These are phyloP conservation scores for Saturnispora halmiae DNA, from an alignment of 805 yeast species.

Conservation along the genomic window DNA sequence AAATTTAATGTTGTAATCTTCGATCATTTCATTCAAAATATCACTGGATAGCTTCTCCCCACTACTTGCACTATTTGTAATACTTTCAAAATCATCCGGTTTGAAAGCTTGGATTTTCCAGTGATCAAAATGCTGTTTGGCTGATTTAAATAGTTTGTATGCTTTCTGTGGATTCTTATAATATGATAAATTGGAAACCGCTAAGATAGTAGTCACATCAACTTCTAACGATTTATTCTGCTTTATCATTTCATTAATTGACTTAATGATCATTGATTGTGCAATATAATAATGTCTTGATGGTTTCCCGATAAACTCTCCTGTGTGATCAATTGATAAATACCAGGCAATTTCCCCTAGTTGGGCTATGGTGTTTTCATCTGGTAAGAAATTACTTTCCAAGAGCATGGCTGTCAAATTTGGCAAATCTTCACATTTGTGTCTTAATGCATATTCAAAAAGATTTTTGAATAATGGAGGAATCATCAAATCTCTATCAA, in stretches of 20 bases:
- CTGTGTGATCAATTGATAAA: slow-evolving; percentile 24
- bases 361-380: slow-evolving; percentile 17
- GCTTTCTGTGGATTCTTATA: slow-evolving; percentile 20
- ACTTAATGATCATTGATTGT: slow-evolving; percentile 21
- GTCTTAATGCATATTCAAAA: slow-evolving; percentile 21
- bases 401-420: slow-evolving; percentile 17
- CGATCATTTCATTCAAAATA: slow-evolving; percentile 16
- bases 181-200: slow-evolving; percentile 23
- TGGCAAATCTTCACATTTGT: slow-evolving; percentile 18
- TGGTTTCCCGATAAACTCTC: slow-evolving; percentile 19
- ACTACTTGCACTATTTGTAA: slow-evolving; percentile 1
- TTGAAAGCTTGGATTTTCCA: slow-evolving; percentile 28
- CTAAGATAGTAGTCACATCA: slow-evolving; percentile 24
- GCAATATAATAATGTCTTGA: slow-evolving; percentile 18
- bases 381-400: slow-evolving; percentile 11
- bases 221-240: slow-evolving; percentile 14
- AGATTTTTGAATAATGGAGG: slow-evolving; percentile 25
- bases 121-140: slow-evolving; percentile 25
- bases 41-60: background rate
- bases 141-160: slow-evolving; percentile 20
- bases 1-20: slow-evolving; percentile 24
- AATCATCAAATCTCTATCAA: slow-evolving; percentile 17
- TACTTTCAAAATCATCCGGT: slow-evolving; percentile 23
- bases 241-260: slow-evolving; percentile 17
- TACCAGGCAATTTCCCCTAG: slow-evolving; percentile 26